Conservation (phyloP, 257 asterid species). For the Nicotiana knightiana region DNA sequence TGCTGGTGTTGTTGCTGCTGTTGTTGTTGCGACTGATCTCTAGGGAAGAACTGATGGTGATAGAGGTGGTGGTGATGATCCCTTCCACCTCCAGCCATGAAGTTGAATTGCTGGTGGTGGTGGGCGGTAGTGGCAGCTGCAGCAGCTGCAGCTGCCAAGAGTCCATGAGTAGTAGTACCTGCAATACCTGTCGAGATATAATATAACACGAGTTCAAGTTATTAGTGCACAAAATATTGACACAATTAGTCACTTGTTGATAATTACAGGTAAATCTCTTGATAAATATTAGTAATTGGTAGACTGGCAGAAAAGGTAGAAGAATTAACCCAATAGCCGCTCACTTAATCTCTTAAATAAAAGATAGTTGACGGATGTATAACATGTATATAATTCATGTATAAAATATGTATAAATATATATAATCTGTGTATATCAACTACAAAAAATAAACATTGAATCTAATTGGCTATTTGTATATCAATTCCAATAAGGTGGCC, state of each 20-base stretch:
- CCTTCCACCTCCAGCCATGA: slow-evolving; percentile 22
- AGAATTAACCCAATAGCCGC: too few species aligned
- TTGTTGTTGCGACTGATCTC: slow-evolving; percentile 20
- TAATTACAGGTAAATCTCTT: too few species aligned
- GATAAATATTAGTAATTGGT: too few species aligned
- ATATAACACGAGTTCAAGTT: neutral
- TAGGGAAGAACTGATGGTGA: slow-evolving; percentile 36
- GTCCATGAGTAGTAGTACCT: slow-evolving; percentile 27
- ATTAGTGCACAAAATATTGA: too few species aligned
- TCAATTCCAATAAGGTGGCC: neutral
- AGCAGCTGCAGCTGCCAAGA: slow-evolving; percentile 30
- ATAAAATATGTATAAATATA: too few species aligned
- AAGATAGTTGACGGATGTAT: too few species aligned
- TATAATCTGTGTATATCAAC: too few species aligned
- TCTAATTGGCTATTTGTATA: too few species aligned
- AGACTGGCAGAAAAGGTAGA: too few species aligned
- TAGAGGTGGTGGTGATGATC: slow-evolving; percentile 14
- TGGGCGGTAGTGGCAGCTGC: slow-evolving; percentile 18
- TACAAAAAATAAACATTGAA: too few species aligned
- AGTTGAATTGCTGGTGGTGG: slow-evolving; percentile 27
- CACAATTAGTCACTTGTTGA: neutral
- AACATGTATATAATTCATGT: too few species aligned
- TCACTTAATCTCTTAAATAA: too few species aligned
- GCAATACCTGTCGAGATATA: neutral
- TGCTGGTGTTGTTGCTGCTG: slow-evolving; percentile 28